Percentiles rank a stretch among this genome's conserved stretches.
Evolutionary conservation across 345 rosid genomes (phyloP).

Genomic region (Murraya paniculata): DNA sequence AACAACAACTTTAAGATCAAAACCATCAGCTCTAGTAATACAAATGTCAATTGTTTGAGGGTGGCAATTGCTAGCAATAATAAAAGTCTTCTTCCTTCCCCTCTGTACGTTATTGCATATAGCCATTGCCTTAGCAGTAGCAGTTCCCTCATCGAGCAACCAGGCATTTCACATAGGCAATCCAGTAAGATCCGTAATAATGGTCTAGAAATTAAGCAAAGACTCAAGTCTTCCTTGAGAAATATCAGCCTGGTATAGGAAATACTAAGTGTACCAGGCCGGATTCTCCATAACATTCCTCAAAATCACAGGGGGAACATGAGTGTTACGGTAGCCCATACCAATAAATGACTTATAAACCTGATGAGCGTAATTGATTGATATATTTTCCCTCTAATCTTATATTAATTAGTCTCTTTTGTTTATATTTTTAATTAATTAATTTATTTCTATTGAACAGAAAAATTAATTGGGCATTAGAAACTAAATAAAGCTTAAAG

Average conservation of each 20-base stretch:
- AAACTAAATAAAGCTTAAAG: no score
- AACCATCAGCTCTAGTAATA: constrained; percentile 86
- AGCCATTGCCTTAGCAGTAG: constrained; percentile 99
- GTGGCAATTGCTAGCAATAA: constrained; percentile 83
- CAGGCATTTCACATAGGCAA: constrained; percentile 95
- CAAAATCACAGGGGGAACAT: constrained; percentile 86
- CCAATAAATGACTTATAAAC: constrained; percentile 80
- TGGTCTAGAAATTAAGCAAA: constrained; percentile 79
- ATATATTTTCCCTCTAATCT: no score
- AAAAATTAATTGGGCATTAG: no score
- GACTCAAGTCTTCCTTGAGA: constrained; percentile 92
- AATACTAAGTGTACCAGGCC: constrained; percentile 95
- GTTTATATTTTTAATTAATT: no score
- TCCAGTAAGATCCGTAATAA: constrained; percentile 86
- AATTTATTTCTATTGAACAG: no score
- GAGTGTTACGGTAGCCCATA: constrained; percentile 88
- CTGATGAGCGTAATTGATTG: constrained; percentile 2
- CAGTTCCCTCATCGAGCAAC: constrained; percentile 89
- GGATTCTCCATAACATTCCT: constrained; percentile 96
- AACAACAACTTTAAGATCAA: constrained; percentile 67
- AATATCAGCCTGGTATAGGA: constrained; percentile 96
- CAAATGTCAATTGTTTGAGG: constrained; percentile 95
- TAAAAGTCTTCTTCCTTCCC: constrained; percentile 89
- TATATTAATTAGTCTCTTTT: no score
- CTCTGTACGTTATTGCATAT: constrained; percentile 88